A percentile compares a stretch with the other conserved stretches of the same genome.
phyloP scores from a whole-genome alignment of 306 rosid genomes.

The Prosopis cineraria region DNA sequence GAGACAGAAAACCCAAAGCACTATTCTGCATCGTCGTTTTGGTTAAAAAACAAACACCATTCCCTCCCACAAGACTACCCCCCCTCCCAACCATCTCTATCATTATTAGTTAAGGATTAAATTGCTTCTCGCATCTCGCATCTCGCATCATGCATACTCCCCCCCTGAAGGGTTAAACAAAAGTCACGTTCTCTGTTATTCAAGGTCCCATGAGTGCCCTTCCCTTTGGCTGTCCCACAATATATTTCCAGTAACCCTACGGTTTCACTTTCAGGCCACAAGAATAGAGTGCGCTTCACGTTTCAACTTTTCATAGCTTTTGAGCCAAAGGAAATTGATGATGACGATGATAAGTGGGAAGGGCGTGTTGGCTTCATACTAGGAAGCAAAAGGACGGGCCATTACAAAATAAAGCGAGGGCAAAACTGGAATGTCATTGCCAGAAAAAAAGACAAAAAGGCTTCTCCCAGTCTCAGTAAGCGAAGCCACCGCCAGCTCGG shows the following conservation, averaged over 20 bases:
- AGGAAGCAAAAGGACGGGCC: slow-evolving; percentile 58
- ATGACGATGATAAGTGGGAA: slow-evolving; percentile 19
- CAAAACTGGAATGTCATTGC: slow-evolving; percentile 36
- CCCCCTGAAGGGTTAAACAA: too few relatives aligned
- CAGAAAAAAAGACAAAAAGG: neutral
- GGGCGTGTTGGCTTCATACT: slow-evolving; percentile 58
- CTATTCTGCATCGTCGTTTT: slow-evolving; percentile 28
- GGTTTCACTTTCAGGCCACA: neutral
- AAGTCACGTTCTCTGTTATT: neutral
- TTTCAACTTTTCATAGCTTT: neutral
- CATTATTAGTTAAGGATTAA: neutral
- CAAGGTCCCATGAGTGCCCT: slow-evolving; percentile 41
- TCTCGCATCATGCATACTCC: too few relatives aligned
- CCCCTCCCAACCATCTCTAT: neutral
- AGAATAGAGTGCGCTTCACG: neutral
- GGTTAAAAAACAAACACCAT: slow-evolving; percentile 40
- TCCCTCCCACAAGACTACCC: slow-evolving; percentile 29
- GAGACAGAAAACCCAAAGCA: neutral
- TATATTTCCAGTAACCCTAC: neutral
- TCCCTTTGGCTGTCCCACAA: slow-evolving; percentile 5
- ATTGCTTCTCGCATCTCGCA: neutral
- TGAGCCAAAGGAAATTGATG: slow-evolving; percentile 19
- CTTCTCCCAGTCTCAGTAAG: slow-evolving; percentile 40
- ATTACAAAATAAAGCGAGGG: slow-evolving; percentile 45
- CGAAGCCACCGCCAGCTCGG: slow-evolving; percentile 49